These are phyloP conservation scores for Aspergillus calidoustus DNA, from an alignment of 2,329 filamentous ascomycete genomes.

Conservation along the genomic window DNA sequence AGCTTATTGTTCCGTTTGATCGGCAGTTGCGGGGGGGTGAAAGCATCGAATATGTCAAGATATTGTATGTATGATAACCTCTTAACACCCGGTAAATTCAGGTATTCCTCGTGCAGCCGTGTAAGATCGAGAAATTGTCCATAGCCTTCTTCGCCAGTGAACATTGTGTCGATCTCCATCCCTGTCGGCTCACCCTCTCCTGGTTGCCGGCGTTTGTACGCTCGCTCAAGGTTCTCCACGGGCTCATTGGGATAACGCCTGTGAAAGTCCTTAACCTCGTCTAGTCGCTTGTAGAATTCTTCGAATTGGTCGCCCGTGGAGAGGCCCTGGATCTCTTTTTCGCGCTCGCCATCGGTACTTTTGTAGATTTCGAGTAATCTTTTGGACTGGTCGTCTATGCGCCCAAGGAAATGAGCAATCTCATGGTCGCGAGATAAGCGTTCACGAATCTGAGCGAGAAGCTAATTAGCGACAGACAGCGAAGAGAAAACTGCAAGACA, in stretches of 20 bases:
- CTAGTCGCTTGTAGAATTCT: conserved; percentile 85
- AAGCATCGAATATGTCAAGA: conserved; percentile 86
- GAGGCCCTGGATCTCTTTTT: conserved; percentile 81
- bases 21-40: conserved; percentile 72
- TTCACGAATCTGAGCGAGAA: conserved; percentile 73
- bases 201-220: conserved; percentile 75
- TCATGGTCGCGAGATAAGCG: conserved; percentile 90
- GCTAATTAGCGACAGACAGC: conserved; percentile 25
- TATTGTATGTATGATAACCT: conserved; percentile 90
- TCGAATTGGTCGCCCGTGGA: conserved; percentile 85
- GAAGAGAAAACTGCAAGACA: conserved; percentile 8
- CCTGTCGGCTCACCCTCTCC: conserved; percentile 67
- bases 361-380: conserved; percentile 83
- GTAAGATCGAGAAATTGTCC: conserved; percentile 92
- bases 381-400: conserved; percentile 84
- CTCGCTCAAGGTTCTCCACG: conserved; percentile 90
- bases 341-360: conserved; percentile 72
- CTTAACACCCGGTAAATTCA: conserved; percentile 87
- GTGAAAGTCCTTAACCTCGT: conserved; percentile 84
- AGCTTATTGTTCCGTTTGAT: conserved; percentile 83
- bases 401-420: conserved; percentile 80
- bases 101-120: conserved; percentile 79
- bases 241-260: conserved; percentile 90
- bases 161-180: conserved; percentile 83
- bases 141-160: conserved; percentile 93